These are phyloP conservation scores for Zygoascus ofunaensis DNA, from an alignment of 805 yeast genomes.

Conservation along the genomic window DNA sequence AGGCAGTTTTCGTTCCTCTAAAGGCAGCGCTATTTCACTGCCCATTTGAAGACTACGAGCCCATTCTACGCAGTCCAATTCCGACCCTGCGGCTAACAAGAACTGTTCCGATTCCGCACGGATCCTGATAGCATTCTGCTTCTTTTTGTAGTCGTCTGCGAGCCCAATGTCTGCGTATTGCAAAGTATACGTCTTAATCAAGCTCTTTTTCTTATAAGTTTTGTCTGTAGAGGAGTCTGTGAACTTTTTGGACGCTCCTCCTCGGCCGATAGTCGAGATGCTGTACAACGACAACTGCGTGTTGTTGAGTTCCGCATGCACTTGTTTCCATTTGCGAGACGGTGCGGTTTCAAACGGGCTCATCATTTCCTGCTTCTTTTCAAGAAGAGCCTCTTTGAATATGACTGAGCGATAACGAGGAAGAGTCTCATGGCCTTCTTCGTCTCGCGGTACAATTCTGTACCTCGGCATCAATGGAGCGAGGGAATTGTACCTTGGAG, in stretches of 20 bases:
- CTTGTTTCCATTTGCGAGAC: constrained; percentile 59
- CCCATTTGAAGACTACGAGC: constrained; percentile 62
- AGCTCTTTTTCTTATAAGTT: constrained; percentile 15
- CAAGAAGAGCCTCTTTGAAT: constrained; percentile 45
- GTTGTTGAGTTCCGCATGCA: constrained; percentile 68
- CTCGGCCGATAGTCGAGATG: constrained; percentile 26
- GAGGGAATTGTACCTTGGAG: constrained; percentile 31
- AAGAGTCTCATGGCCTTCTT: constrained; percentile 35
- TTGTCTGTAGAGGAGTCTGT: constrained; percentile 3
- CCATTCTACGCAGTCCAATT: constrained; percentile 72
- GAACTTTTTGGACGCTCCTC: constrained; percentile 8
- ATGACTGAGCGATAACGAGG: constrained; percentile 66
- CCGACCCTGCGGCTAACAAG: constrained; percentile 51
- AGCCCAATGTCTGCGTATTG: constrained; percentile 80
- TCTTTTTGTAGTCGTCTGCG: constrained; percentile 75
- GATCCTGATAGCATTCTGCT: constrained; percentile 56
- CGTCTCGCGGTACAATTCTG: constrained; percentile 28
- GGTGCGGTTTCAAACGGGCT: constrained; percentile 68
- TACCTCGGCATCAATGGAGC: constrained; percentile 31
- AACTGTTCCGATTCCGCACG: constrained; percentile 81
- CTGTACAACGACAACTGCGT: constrained; percentile 72
- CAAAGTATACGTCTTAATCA: constrained; percentile 54
- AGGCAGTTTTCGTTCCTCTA: constrained; percentile 63
- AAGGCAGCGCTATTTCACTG: constrained; percentile 69
- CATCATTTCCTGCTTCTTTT: constrained; percentile 65